Conservation (phyloP, 768 basidiomycete genomes). For the Termitomyces sp. region DNA sequence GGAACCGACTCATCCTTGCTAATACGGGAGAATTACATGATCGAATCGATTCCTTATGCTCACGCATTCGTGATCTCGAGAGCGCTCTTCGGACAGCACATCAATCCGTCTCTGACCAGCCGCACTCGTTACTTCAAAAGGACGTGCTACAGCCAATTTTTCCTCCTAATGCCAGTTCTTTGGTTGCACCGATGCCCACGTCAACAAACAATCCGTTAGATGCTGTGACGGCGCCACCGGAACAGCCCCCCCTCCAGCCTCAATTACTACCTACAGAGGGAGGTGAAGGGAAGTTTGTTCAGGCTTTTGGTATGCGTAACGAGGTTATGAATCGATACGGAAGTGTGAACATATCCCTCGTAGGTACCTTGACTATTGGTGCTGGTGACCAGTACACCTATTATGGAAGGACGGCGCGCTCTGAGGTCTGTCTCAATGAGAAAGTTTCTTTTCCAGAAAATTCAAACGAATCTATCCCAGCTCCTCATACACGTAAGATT, state of each 20-base stretch:
- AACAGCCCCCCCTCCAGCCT: background rate
- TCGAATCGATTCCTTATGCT: constrained; percentile 48
- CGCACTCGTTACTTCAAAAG: constrained; percentile 42
- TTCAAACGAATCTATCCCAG: constrained; percentile 24
- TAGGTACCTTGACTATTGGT: constrained; percentile 58
- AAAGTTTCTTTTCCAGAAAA: background rate
- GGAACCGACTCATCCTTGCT: constrained; percentile 59
- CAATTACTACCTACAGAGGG: constrained; percentile 1
- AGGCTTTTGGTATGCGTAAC: constrained; percentile 38
- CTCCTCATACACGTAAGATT: constrained; percentile 51
- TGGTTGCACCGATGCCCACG: background rate
- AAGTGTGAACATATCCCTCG: background rate
- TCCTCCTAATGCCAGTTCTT: background rate
- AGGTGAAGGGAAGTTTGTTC: constrained; percentile 41
- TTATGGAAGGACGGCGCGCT: constrained; percentile 60
- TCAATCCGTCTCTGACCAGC: constrained; percentile 38
- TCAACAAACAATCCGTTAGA: background rate
- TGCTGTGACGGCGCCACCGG: background rate
- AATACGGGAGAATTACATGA: constrained; percentile 70
- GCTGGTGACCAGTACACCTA: constrained; percentile 49
- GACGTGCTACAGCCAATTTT: constrained; percentile 5
- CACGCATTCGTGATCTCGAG: constrained; percentile 60
- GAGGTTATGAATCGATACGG: background rate
- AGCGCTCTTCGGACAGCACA: constrained; percentile 48
- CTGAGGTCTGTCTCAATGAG: constrained; percentile 44